Percentiles rank a stretch among this genome's conserved stretches.
phyloP scores from a whole-genome alignment of 306 rosid species.

The Pterocarpus santalinus region DNA sequence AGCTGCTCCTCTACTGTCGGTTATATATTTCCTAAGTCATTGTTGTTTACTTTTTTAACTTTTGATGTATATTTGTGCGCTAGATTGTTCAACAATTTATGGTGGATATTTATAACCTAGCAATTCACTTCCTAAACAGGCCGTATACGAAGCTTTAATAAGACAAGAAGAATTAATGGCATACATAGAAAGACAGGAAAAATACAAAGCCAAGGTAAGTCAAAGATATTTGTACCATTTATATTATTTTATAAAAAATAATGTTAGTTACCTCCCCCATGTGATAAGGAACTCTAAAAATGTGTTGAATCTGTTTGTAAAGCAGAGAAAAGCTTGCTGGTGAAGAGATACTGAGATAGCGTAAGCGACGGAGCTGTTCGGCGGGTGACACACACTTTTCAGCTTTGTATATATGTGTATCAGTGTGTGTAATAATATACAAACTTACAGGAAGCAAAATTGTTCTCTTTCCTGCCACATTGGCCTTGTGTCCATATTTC shows the following conservation, averaged over 20 bases:
- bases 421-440: neutral
- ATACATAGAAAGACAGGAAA: constrained; percentile 64
- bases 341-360: constrained; percentile 46
- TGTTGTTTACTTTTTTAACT: too few species aligned
- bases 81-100: neutral
- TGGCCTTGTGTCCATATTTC: constrained; percentile 15
- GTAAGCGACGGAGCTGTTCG: constrained; percentile 27
- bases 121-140: constrained; percentile 56
- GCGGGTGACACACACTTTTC: neutral
- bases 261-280: neutral
- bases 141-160: constrained; percentile 77
- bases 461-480: neutral
- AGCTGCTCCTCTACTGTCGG: too few species aligned
- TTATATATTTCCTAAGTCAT: too few species aligned
- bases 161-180: constrained; percentile 86
- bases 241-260: neutral
- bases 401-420: neutral
- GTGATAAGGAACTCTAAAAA: constrained; percentile 29
- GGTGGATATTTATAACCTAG: constrained; percentile 1
- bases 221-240: constrained; percentile 27
- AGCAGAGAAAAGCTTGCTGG: constrained; percentile 73
- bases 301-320: constrained; percentile 38
- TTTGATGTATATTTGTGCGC: too few species aligned
- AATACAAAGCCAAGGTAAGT: constrained; percentile 61
- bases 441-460: constrained; percentile 8